Evolutionary conservation across 805 yeast genomes (phyloP), one percentile per base, ranked within the genome.

Genomic region (Alloascoidea hylecoeti): DNA sequence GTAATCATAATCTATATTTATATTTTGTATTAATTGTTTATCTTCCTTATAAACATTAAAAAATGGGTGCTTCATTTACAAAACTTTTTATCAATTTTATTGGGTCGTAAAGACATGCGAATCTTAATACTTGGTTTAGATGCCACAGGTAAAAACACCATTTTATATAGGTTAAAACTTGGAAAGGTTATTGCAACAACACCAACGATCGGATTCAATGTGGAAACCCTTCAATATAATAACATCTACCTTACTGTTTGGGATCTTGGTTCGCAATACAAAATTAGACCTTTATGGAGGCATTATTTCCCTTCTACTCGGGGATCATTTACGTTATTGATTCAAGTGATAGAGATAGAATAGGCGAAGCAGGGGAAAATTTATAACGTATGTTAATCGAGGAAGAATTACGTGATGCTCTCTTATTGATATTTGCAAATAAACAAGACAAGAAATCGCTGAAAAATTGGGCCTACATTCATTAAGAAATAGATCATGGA

Each of bases 201-300:
- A 9, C 30, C 30, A 9, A 23, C 30, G 30, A 23, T 23, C n/a
- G 30, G 30, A 23, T 23, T 23, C 30, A 23, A 23, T 23, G 30
- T 23, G 30, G 30, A 23, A 23, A n/a, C 30, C 13, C 13, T 23
- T n/a, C 13, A 23, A n/a, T 23, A n/a, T n/a, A 23, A 23, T n/a
- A n/a, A n/a, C 30, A n/a, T 23, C 30, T 9, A 9, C 9, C 9
- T 23, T 9, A 23, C 30, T 9, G 13, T 23, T n/a, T 23, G 30
- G 30, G 30, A 23, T n/a, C 9, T 23, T 9, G n/a, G 30, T n/a
- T 9, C 13, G 9, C n/a, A 9, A 9, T 9, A 23, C 9, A n/a
- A n/a, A n/a, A 23, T 23, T n/a, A 9, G n/a, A n/a, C 9, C 9
- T 9, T n/a, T 23, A 23, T 23, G 30, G 30, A 23, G 30, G n/a